Base-by-base conservation (phyloP, 2,329 filamentous ascomycete genomes). In the Aspergillus uvarum region DNA sequence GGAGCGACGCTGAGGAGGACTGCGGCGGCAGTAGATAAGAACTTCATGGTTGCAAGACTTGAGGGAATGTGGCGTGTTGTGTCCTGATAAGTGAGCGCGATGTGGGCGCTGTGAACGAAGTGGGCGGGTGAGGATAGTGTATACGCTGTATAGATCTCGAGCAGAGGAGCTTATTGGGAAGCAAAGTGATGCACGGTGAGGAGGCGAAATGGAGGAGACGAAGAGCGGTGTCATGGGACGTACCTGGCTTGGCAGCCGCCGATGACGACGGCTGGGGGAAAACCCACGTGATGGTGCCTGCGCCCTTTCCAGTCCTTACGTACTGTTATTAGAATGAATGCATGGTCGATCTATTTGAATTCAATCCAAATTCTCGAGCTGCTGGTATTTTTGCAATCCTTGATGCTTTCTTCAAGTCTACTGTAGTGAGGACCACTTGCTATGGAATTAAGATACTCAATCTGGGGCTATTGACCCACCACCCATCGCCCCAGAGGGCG, bases 1-100 rank as follows among this genome's bases (percentile, higher is more conserved):
- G 77, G 76, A 61, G 80, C 74, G 60, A 79, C 71, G 62, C 81
- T 70, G 60, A 81, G 74, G 61, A 82, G 66, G 58, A 83, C 64
- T 61, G 74, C 62, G 51, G 71, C 50, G 49, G 67, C 62, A 47
- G 67, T 64, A 60, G 72, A 71, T 69, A 74, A 67, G 69, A 79
- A 63, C 73, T 77, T 80, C 79, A 81, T 80, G 60, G 55, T 71
- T 24, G 54, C 44, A 19, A 49, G 38, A 5, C 6, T 16, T 26
- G 3, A 7, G 16, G n/a, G 24, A 26, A 26, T 2, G 53, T 35
- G 6, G 5, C 7, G 47, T 47, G 10, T n/a, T 22, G 14, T 29
- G 14, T 52, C 22, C 16, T 8, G 29, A 22, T 31, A 4, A 29
- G 47, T 8, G 50, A 21, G 29, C 21, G 22, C 32, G 6, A 44